Conservation (phyloP, 345 rosid genomes). For the Acer saccharum region DNA sequence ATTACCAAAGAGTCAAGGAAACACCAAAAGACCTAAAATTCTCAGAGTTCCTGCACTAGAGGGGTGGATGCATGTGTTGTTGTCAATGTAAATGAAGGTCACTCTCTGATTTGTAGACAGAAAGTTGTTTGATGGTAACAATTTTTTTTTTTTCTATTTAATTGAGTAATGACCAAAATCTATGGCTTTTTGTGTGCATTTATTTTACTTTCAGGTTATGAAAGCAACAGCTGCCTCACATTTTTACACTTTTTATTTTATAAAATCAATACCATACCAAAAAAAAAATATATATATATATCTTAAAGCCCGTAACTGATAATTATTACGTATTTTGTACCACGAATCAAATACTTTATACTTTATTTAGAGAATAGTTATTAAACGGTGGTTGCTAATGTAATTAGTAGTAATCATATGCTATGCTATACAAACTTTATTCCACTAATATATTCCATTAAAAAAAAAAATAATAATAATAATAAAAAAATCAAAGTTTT, state of each 20-base stretch:
- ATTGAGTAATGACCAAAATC: background rate
- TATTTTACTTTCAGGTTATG: background rate
- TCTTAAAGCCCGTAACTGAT: too few species aligned
- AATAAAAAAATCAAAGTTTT: background rate
- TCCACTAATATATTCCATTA: background rate
- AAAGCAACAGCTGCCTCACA: background rate
- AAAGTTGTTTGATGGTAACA: background rate
- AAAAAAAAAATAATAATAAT: background rate
- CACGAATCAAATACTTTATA: background rate
- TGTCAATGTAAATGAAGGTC: background rate
- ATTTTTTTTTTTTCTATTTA: background rate
- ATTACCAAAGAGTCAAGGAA: too few species aligned
- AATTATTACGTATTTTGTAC: too few species aligned
- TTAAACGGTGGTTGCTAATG: background rate
- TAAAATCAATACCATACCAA: too few species aligned
- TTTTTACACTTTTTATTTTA: background rate
- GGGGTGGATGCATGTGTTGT: background rate
- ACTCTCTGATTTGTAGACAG: background rate
- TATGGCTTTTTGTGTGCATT: background rate
- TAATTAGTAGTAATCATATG: background rate
- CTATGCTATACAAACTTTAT: background rate
- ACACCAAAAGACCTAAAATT: too few species aligned
- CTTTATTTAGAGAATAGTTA: too few species aligned
- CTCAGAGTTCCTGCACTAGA: too few species aligned
- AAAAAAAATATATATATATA: too few species aligned